phyloP scores from a whole-genome alignment of 768 basidiomycete species.

The Mycena indigotica region DNA sequence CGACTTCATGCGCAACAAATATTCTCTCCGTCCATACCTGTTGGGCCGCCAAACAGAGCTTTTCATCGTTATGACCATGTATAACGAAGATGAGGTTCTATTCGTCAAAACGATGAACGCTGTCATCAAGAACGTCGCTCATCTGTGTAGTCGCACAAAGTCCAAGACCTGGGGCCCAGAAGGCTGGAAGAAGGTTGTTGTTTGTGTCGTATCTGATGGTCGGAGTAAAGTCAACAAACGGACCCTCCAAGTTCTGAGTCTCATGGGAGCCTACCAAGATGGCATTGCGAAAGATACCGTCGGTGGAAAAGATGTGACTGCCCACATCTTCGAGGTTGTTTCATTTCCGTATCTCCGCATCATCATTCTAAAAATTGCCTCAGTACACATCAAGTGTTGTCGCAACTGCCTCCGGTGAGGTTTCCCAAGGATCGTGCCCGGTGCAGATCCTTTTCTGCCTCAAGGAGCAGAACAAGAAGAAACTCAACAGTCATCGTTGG shows the following conservation, averaged over 20 bases:
- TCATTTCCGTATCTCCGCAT: neutral
- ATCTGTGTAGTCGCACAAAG: slow-evolving; percentile 67
- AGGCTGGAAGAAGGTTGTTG: slow-evolving; percentile 90
- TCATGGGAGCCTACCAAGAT: slow-evolving; percentile 88
- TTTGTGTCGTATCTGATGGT: slow-evolving; percentile 85
- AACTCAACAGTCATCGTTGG: slow-evolving; percentile 94
- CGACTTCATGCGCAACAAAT: slow-evolving; percentile 77
- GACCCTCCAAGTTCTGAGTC: slow-evolving; percentile 84
- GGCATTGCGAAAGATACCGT: slow-evolving; percentile 89
- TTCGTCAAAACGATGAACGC: slow-evolving; percentile 85
- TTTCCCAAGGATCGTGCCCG: slow-evolving; percentile 72
- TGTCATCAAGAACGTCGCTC: slow-evolving; percentile 85
- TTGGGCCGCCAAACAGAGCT: slow-evolving; percentile 83
- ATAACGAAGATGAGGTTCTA: slow-evolving; percentile 85
- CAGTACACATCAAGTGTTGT: slow-evolving; percentile 78
- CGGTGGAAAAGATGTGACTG: slow-evolving; percentile 87
- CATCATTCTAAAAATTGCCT: slow-evolving; percentile 1
- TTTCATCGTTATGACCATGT: slow-evolving; percentile 97
- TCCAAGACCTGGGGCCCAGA: slow-evolving; percentile 87
- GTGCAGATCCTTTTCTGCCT: slow-evolving; percentile 89
- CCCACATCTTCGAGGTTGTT: slow-evolving; percentile 84
- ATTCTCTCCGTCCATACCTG: slow-evolving; percentile 78
- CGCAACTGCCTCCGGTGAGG: slow-evolving; percentile 79
- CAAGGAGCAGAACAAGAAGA: slow-evolving; percentile 97
- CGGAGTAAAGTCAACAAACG: slow-evolving; percentile 87